Conservation (phyloP, 352 stramenopile genomes). For the Pythium phragmiticola region DNA sequence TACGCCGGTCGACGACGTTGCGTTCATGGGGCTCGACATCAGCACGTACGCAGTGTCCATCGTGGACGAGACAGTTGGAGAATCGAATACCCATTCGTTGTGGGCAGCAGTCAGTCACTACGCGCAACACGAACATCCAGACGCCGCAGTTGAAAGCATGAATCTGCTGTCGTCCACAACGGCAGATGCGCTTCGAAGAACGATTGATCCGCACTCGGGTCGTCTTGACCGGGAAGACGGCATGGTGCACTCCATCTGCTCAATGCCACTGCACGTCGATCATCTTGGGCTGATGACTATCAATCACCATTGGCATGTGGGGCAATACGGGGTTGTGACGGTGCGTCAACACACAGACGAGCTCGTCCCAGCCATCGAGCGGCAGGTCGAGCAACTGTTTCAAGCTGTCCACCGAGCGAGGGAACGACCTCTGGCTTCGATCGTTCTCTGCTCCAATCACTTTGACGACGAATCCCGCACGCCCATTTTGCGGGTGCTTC, state of each 20-base stretch:
- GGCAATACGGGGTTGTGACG: constrained; percentile 10
- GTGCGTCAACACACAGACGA: neutral
- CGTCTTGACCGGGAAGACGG: neutral
- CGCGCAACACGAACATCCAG: neutral
- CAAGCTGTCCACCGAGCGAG: neutral
- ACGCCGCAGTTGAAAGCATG: neutral
- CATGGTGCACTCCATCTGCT: neutral
- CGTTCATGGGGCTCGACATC: constrained; percentile 1
- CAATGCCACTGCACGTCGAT: constrained; percentile 7
- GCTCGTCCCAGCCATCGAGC: neutral
- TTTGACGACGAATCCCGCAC: constrained; percentile 1
- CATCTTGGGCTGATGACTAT: constrained; percentile 1
- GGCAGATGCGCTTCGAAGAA: neutral
- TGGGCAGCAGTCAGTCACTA: neutral
- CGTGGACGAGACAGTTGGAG: neutral
- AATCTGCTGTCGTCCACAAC: constrained; percentile 2
- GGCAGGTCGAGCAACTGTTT: neutral
- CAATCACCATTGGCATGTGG: constrained; percentile 11
- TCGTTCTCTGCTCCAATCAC: constrained; percentile 10
- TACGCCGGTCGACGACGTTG: neutral
- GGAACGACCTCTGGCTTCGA: neutral
- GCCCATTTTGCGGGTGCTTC: neutral
- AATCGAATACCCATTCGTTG: neutral
- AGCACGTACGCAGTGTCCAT: constrained; percentile 12
- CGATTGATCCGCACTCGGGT: neutral